Evolutionary conservation across 495 filamentous ascomycete species (phyloP), one percentile per base, ranked within the genome.

Genomic region (Tuber brumale): DNA sequence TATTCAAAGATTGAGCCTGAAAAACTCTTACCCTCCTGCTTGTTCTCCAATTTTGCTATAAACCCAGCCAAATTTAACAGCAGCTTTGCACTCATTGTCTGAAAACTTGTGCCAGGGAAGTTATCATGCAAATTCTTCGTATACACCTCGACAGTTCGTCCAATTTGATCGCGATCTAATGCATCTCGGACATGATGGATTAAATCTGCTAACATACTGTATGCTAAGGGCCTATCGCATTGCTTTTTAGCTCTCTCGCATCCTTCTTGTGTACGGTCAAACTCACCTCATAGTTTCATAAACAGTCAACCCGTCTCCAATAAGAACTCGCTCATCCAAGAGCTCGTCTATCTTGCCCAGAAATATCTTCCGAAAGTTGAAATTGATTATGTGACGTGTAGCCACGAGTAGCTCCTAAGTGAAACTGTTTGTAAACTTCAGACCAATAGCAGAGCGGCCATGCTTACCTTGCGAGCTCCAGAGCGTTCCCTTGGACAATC

Each of bases 41-140:
- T 98, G 81, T 97, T 91, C 23, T 90, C 91, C 73, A 99, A 87
- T 82, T 92, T 93, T 0, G 95, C 93, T 79, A 99, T 99, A 83
- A 92, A 94, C 81, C 98, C 96, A 0, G 95, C 95, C 92, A 99
- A 93, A 84, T 99, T 99, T 72, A 99, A 85, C 4, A 99, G 86
- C 5, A 99, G 86, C 83, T 98, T 99, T 5, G 96, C 96, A 81
- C 95, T 98, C 96, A 99, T 99, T 0, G 96, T 99, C 84, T 99
- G 96, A 83, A 98, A 99, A 84, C 95, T 98, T 7, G 96, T 98
- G 21, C 96, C 96, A 3, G 96, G 96, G 80, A 97, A 97, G 76
- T 92, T 92, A 83, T 98, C 96, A 79, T 97, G 94, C 37, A 99
- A 87, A 79, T 98, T 98, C 80, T 92, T 94, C 7, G 95, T 97